These are phyloP conservation scores for Microascus cirrosus DNA, from an alignment of 2,329 filamentous ascomycete genomes.

Conservation along the genomic window DNA sequence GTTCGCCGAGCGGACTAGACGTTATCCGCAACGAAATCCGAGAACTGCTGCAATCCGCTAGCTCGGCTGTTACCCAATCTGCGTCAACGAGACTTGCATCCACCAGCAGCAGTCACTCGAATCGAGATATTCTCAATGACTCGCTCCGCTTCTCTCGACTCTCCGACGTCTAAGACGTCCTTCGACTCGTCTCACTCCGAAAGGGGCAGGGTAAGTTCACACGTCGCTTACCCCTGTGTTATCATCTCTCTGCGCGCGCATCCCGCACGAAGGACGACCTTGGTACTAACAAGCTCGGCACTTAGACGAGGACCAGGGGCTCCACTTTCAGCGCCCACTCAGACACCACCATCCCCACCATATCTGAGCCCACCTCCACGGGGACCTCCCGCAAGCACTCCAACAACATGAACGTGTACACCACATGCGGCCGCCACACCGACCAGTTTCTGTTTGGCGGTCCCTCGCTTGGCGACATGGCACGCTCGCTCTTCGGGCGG, in stretches of 20 bases:
- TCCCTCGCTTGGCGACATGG: conserved; percentile 30
- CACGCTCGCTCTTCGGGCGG: conserved; percentile 23
- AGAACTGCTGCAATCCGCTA: not conserved
- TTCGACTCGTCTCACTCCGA: conserved; percentile 2
- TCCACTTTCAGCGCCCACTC: not conserved
- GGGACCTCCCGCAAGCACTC: not conserved
- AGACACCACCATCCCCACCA: not conserved
- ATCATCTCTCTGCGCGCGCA: no score
- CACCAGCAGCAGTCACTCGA: not conserved
- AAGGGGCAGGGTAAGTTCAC: conserved; percentile 1
- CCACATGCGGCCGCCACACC: conserved; percentile 42
- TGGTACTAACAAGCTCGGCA: not conserved
- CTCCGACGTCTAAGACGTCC: not conserved
- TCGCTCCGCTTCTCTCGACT: not conserved
- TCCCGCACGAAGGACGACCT: not conserved
- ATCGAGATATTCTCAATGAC: not conserved
- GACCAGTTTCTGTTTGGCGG: conserved; percentile 42
- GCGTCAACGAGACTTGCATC: not conserved
- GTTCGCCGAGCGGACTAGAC: not conserved
- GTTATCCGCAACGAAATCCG: not conserved
- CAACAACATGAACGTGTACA: conserved; percentile 34
- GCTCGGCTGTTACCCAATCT: not conserved
- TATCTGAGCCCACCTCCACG: not conserved
- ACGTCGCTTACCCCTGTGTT: no score
- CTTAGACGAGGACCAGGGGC: not conserved